Evolutionary conservation across 352 stramenopile genomes (phyloP), one percentile per base, ranked within the genome.

Genomic region (Phytophthora tentaculata): DNA sequence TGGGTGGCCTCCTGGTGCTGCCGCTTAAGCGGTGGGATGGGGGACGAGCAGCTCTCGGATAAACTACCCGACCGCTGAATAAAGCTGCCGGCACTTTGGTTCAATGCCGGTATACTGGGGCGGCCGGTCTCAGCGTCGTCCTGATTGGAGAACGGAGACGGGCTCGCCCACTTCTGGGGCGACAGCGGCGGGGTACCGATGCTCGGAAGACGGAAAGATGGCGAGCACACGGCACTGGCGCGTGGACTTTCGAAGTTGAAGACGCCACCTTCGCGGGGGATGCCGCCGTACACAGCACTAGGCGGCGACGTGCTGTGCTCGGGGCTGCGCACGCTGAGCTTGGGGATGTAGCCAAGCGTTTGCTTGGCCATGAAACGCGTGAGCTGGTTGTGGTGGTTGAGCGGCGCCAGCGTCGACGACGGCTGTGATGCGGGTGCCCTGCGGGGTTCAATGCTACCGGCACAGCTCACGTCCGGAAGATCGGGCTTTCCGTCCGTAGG

Each of bases 291-390:
- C 66, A 54, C 39, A 61, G 69, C 7, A 52, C 59, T 49, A 55
- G 71, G 50, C 19, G 73, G 64, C 3, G 57, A 77, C 43, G 50
- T 54, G 35, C 49, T 69, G 54, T 37, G 65, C 48, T 67, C 75
- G 14, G 62, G 71, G 57, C 67, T 75, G 55, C 56, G 79, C 55
- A 57, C 64, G 61, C 57, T 73, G 49, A 82, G 57, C 58, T 85
- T 83, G 54, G 75, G 79, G 55, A 83, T 85, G 64, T 84, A 89
- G 22, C 82, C 84, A 13, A 90, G 78, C 35, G 73, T 73, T 44
- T 88, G 79, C 57, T 88, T 89, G 63, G 75, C 80, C 50, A 88
- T 73, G 69, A 92, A 92, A 5, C 84, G 79, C 59, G 68, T 85
- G 10, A 89, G 47, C 19, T 79, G 80, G 54, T 82, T 86, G 57